Evolutionary conservation across 225 moss, liverwort and hornwort species (phyloP), one percentile per base, ranked within the genome.

Genomic region (Lunularia cruciata): DNA sequence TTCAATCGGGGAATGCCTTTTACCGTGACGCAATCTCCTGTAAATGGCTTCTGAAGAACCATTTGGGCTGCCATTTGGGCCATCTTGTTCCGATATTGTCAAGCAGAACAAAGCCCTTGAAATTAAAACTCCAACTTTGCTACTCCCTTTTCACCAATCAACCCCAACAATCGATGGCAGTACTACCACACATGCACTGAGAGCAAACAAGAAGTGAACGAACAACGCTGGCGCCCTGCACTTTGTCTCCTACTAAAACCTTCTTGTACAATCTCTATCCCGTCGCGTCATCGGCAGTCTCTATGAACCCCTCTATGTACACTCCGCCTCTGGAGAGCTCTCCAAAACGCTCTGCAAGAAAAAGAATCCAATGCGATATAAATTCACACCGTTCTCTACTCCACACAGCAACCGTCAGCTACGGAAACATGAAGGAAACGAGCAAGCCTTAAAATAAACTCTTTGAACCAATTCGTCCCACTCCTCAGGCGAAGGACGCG

Each of bases 1-100:
- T 65, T 51, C 58, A 37, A 26, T 18, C 49, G 14, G 11, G 65
- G 43, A 31, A 58, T 57, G 27, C 62, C 51, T 30, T 31, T 64
- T 38, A 33, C 23, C 8, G 14, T 51, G 25, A 72, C 5, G 14
- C 45, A 26, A 9, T 64, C 58, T 6, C 80, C 76, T n/a, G 64
- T 12, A 51, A 76, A 72, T 5, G 76, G 33, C 42, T 36, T 68
- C 0, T 30, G 45, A 25, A 76, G 68, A 9, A 72, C 75, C 75
- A 75, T 68, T 14, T 47, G 36, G 19, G 28, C 59, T 33, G 52
- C 57, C 56, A 75, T 67, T 22, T 60, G 49, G 13, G 22, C 65
- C 67, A 67, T 67, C 46, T 30, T 31, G 12, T 45, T 49, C 19
- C 13, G 23, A 57, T 33, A 32, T 46, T 42, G 12, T 25, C n/a